A percentile compares a stretch with the other conserved stretches of the same genome.
Conservation (phyloP, 257 asterid species). For the Henckelia pumila region DNA sequence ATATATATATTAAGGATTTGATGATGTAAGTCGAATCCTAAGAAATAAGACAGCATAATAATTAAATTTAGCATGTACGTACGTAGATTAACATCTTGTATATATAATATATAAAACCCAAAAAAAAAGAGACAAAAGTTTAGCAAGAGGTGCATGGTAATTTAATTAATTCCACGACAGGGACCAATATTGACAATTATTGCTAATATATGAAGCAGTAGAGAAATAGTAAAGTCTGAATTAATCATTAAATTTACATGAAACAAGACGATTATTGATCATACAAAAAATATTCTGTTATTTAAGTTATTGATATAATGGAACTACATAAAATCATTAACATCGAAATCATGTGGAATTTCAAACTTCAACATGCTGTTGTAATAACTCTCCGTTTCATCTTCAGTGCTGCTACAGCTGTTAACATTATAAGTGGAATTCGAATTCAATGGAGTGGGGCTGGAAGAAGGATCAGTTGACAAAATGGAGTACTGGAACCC, state of each 20-base stretch:
- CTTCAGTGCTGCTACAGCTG: constrained; percentile 30
- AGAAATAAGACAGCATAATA: background rate
- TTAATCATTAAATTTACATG: background rate
- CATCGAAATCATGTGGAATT: constrained; percentile 40
- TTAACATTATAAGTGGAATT: constrained; percentile 28
- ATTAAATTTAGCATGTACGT: too few relatives aligned
- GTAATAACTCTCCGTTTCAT: constrained; percentile 43
- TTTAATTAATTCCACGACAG: too few relatives aligned
- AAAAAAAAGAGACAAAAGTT: too few relatives aligned
- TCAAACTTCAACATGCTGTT: constrained; percentile 42
- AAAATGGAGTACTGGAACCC: constrained; percentile 37
- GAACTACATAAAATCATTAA: constrained; percentile 38
- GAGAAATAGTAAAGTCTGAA: background rate
- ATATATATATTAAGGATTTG: background rate
- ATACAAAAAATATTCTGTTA: background rate
- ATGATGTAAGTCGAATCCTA: background rate
- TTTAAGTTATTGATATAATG: background rate
- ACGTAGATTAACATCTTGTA: too few relatives aligned
- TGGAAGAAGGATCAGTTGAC: constrained; percentile 38
- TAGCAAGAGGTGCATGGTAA: too few relatives aligned
- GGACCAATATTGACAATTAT: too few relatives aligned
- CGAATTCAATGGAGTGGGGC: constrained; percentile 31
- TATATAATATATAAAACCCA: too few relatives aligned
- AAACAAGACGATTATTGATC: background rate
- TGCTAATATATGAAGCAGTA: background rate